Evolutionary conservation across 345 rosid genomes (phyloP).

Genomic region (Sonneratia alba): DNA sequence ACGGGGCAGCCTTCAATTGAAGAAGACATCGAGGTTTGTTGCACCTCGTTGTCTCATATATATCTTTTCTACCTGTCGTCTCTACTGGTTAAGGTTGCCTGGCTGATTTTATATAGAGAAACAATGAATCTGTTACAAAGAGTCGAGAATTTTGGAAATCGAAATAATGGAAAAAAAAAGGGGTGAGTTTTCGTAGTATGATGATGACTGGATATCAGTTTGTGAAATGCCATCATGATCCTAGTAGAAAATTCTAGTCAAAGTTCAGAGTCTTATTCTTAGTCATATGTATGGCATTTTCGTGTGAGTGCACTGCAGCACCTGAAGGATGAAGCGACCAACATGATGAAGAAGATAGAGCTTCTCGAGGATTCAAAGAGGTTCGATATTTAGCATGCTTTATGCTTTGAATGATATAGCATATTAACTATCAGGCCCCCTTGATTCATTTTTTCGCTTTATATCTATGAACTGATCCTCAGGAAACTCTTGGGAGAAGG

Average conservation of each 20-base stretch:
- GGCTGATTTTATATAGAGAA: background rate
- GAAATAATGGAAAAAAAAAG: background rate
- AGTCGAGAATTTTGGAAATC: background rate
- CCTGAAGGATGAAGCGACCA: constrained; percentile 62
- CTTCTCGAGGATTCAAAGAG: constrained; percentile 63
- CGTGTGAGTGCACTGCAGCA: constrained; percentile 34
- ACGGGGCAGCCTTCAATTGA: constrained; percentile 10
- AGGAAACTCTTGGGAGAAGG: constrained; percentile 23
- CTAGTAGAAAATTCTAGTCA: too few species aligned
- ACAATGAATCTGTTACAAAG: background rate
- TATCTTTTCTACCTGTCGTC: background rate
- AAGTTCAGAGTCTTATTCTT: too few species aligned
- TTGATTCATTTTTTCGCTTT: background rate
- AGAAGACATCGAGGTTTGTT: constrained; percentile 23
- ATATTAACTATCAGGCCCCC: background rate
- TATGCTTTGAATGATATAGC: background rate
- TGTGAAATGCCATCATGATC: too few species aligned
- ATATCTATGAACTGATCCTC: background rate
- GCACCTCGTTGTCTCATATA: background rate
- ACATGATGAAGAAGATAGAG: constrained; percentile 73
- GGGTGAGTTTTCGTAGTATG: background rate
- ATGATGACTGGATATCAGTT: too few species aligned
- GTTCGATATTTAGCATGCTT: constrained; percentile 14
- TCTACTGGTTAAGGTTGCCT: background rate
- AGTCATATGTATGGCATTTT: background rate